Conservation (phyloP, 2,329 filamentous ascomycete species). For the Aspergillus piperis region DNA sequence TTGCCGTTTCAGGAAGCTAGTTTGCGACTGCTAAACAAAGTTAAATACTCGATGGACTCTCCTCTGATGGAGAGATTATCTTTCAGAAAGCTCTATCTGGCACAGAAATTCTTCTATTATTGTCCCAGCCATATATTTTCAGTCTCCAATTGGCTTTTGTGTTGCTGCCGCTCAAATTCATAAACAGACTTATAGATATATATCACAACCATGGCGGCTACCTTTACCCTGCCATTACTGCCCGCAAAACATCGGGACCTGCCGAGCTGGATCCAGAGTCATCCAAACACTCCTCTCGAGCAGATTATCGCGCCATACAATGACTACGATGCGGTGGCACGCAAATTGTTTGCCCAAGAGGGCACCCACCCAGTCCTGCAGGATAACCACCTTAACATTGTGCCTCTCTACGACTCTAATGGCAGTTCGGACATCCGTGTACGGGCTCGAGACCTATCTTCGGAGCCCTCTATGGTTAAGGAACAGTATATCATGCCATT, state of each 20-base stretch:
- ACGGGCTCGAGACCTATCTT: conserved; percentile 35
- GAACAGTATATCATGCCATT: conserved; percentile 40
- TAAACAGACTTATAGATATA: background rate
- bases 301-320: conserved; percentile 40
- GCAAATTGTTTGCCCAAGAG: conserved; percentile 44
- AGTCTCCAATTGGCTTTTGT: background rate
- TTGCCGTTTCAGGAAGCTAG: background rate
- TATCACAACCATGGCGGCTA: conserved; percentile 4
- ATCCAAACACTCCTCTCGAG: conserved; percentile 28
- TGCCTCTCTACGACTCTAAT: conserved; percentile 35
- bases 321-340: conserved; percentile 36
- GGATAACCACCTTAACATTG: conserved; percentile 36
- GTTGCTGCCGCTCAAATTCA: background rate
- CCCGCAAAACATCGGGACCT: conserved; percentile 34
- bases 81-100: background rate
- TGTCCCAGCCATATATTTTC: background rate
- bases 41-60: background rate
- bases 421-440: conserved; percentile 29
- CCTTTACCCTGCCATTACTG: conserved; percentile 26
- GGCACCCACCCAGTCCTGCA: conserved; percentile 32
- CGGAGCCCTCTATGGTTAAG: conserved; percentile 31
- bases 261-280: conserved; percentile 26
- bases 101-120: background rate
- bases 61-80: background rate
- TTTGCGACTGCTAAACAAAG: background rate